Percentiles rank a stretch among this genome's conserved stretches.
Conservation (phyloP, 768 basidiomycete species). For the Lactifluus piperatus region DNA sequence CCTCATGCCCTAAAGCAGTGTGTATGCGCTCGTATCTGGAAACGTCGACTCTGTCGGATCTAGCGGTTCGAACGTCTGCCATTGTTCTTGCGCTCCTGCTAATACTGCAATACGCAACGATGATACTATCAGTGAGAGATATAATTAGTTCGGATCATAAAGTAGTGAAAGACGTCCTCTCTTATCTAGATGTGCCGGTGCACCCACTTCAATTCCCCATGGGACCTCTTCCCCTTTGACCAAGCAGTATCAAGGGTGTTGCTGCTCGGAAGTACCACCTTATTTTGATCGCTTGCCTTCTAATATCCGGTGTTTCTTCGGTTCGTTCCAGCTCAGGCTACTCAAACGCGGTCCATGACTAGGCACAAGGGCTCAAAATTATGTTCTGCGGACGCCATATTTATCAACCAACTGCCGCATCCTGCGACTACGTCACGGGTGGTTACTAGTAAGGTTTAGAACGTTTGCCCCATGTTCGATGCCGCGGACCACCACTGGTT, state of each 20-base stretch:
- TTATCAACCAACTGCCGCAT: not conserved
- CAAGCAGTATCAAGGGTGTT: not conserved
- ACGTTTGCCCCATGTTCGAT: not conserved
- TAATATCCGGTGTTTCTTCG: no score
- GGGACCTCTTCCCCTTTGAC: not conserved
- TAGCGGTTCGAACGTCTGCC: not conserved
- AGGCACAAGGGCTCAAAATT: not conserved
- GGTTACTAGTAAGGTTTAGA: not conserved
- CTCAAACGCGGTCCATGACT: not conserved
- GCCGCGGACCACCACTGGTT: not conserved
- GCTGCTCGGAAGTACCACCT: no score
- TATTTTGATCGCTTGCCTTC: no score
- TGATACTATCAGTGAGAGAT: not conserved
- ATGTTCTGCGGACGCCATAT: not conserved
- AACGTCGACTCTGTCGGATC: not conserved
- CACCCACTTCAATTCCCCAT: not conserved
- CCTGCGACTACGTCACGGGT: not conserved
- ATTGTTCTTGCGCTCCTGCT: not conserved
- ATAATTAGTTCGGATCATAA: not conserved
- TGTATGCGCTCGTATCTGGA: not conserved
- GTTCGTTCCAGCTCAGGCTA: not conserved
- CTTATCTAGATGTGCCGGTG: not conserved
- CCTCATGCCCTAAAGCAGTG: not conserved
- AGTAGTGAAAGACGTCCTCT: not conserved
- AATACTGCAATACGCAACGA: no score